Evolutionary conservation across 2,329 filamentous ascomycete species (phyloP).

Genomic region (Monilinia fructigena): DNA sequence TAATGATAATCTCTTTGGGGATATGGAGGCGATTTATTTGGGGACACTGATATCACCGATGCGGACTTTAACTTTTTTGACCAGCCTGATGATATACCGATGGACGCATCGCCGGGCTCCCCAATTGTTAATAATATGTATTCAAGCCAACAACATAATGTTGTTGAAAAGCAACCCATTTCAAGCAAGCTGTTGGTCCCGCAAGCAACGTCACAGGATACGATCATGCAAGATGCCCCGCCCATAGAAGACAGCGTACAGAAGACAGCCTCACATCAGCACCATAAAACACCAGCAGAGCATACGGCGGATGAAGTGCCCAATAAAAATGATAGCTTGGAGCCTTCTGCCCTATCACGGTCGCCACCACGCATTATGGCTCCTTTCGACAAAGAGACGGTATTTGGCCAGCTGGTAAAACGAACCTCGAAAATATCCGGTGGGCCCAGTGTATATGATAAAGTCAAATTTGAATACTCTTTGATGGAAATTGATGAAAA

Average conservation of each 20-base stretch:
- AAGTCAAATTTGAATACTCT: slow-evolving; percentile 37
- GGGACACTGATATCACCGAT: slow-evolving; percentile 66
- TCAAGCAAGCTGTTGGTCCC: slow-evolving; percentile 1
- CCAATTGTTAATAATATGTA: neutral
- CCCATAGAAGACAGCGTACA: neutral
- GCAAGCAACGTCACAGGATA: slow-evolving; percentile 14
- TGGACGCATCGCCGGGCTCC: slow-evolving; percentile 23
- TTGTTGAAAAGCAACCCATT: slow-evolving; percentile 15
- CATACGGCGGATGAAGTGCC: slow-evolving; percentile 5
- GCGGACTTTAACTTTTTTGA: slow-evolving; percentile 85
- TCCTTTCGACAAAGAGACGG: slow-evolving; percentile 37
- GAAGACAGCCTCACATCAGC: neutral
- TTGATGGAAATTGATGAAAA: slow-evolving; percentile 38
- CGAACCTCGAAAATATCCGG: slow-evolving; percentile 13
- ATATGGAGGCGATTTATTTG: slow-evolving; percentile 68
- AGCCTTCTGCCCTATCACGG: neutral
- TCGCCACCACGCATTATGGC: slow-evolving; percentile 7
- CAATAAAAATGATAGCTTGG: slow-evolving; percentile 13
- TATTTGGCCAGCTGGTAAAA: slow-evolving; percentile 34
- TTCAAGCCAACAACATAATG: slow-evolving; percentile 11
- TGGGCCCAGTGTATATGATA: slow-evolving; percentile 35
- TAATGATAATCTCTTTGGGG: slow-evolving; percentile 60
- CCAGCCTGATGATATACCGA: slow-evolving; percentile 47
- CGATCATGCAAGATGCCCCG: slow-evolving; percentile 10
- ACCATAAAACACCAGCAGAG: neutral